Evolutionary conservation across 352 stramenopile genomes (phyloP).

Genomic region (Saprolegnia parasitica): DNA sequence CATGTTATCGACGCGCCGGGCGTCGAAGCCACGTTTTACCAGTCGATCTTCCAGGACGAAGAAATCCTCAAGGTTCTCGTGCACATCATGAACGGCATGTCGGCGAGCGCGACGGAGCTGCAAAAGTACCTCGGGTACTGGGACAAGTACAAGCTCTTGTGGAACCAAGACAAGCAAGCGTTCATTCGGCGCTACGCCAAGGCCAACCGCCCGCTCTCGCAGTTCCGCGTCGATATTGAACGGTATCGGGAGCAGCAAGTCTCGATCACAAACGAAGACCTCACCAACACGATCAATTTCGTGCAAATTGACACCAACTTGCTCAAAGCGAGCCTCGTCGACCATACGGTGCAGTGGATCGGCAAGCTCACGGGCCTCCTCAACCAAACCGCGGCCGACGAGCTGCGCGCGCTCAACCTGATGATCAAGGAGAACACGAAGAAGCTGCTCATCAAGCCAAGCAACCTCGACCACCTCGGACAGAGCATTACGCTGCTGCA

Average conservation of each 20-base stretch:
- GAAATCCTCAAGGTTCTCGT: constrained; percentile 94
- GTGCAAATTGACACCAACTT: constrained; percentile 93
- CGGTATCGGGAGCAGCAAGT: constrained; percentile 88
- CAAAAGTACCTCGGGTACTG: constrained; percentile 94
- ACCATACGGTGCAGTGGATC: constrained; percentile 92
- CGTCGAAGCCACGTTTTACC: constrained; percentile 59
- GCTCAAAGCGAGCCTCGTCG: constrained; percentile 87
- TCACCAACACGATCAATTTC: constrained; percentile 93
- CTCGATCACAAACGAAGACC: constrained; percentile 89
- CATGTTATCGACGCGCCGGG: neutral
- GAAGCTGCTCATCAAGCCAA: constrained; percentile 77
- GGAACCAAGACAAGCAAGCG: constrained; percentile 93
- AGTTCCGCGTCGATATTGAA: constrained; percentile 91
- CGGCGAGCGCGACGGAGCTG: constrained; percentile 86
- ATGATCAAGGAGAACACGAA: constrained; percentile 88
- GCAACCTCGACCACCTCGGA: constrained; percentile 88
- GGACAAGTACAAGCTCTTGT: constrained; percentile 92
- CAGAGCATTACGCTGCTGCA: constrained; percentile 88
- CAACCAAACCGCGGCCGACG: constrained; percentile 86
- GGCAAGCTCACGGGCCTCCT: constrained; percentile 88
- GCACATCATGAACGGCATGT: constrained; percentile 96
- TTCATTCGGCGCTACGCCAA: constrained; percentile 96
- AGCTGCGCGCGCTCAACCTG: constrained; percentile 79
- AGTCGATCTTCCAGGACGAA: constrained; percentile 94
- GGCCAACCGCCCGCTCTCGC: constrained; percentile 86